These are phyloP conservation scores for Aspergillus quadrilineatus DNA, from an alignment of 2,329 filamentous ascomycete species.

Conservation along the genomic window DNA sequence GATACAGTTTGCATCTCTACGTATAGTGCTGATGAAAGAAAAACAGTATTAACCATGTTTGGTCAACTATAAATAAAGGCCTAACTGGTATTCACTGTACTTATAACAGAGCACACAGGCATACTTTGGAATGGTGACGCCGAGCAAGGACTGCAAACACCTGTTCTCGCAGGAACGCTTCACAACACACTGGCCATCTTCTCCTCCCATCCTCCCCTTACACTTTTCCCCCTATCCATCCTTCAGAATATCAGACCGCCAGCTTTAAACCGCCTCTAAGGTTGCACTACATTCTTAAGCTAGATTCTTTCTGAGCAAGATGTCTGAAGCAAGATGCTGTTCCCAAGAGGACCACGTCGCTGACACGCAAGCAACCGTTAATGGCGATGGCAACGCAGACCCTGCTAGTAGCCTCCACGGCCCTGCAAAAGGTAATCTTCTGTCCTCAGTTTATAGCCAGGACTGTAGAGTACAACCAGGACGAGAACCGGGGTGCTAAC, in stretches of 20 bases:
- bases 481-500: not conserved
- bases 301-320: not conserved
- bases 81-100: not conserved
- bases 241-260: not conserved
- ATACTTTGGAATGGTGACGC: not conserved
- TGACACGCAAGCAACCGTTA: not conserved
- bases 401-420: not conserved
- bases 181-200: not conserved
- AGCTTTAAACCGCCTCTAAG: not conserved
- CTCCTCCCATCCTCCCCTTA: not conserved
- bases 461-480: not conserved
- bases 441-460: not conserved
- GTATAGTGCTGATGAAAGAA: no score
- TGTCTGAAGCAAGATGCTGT: not conserved
- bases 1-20: no score
- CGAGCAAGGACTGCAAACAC: not conserved
- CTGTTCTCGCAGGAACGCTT: slow-evolving; percentile 3
- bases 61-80: not conserved
- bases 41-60: not conserved
- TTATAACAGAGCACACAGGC: slow-evolving; percentile 7
- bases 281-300: not conserved
- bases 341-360: not conserved
- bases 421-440: not conserved
- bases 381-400: not conserved
- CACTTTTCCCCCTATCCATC: not conserved